These are phyloP conservation scores for Verticillium alfalfae DNA, from an alignment of 2,329 filamentous ascomycete species.

Conservation along the genomic window DNA sequence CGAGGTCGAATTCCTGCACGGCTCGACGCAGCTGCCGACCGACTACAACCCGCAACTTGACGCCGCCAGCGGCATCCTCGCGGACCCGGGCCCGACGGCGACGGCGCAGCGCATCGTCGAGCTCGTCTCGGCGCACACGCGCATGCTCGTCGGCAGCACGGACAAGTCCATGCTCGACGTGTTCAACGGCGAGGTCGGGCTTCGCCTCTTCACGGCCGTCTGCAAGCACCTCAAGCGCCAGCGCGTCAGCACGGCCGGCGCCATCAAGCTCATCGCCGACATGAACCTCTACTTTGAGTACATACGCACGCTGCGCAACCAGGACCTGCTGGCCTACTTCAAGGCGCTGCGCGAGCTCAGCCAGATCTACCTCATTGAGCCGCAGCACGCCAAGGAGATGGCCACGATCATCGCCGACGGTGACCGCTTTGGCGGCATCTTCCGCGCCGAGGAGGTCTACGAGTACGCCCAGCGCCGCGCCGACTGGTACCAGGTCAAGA, in stretches of 20 bases:
- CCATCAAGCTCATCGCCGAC: conserved; percentile 90
- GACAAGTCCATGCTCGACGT: conserved; percentile 98
- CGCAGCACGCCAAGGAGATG: conserved; percentile 85
- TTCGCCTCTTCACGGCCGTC: conserved; percentile 83
- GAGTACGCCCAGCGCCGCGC: conserved; percentile 92
- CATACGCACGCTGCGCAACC: conserved; percentile 74
- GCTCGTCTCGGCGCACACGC: conserved; percentile 81
- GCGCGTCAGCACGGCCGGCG: conserved; percentile 82
- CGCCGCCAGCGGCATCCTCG: conserved; percentile 18
- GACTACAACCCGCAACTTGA: conserved; percentile 75
- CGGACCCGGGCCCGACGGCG: conserved; percentile 67
- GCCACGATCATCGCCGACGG: conserved; percentile 90
- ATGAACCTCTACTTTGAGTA: conserved; percentile 92
- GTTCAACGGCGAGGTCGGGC: conserved; percentile 95
- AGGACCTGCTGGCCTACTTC: conserved; percentile 83
- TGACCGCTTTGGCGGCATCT: conserved; percentile 85
- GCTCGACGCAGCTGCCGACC: conserved; percentile 76
- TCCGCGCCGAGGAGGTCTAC: conserved; percentile 93
- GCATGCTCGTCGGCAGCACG: conserved; percentile 88
- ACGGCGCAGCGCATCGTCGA: conserved; percentile 79
- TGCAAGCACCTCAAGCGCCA: conserved; percentile 98
- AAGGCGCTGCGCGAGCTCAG: conserved; percentile 84
- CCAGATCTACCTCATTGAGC: conserved; percentile 91
- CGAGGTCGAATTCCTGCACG: conserved; percentile 92
- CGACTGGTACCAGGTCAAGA: conserved; percentile 90